Evolutionary conservation across 1,139 yeast species (phyloP), one percentile per base, ranked within the genome.

Genomic region (Protomyces macrosporus): DNA sequence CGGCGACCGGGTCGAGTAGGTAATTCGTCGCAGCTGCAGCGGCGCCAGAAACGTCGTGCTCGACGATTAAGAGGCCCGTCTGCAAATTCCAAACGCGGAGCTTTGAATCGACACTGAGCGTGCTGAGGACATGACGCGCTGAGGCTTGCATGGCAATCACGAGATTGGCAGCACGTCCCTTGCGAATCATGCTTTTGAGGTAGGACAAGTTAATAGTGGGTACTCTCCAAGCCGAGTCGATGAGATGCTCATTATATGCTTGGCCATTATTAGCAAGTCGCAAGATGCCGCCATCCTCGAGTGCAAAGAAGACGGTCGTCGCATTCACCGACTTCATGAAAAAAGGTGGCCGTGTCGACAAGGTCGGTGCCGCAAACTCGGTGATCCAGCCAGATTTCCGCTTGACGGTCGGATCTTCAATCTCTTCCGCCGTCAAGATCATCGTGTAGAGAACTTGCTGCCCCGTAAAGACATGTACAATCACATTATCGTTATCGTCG

Each of bases 221-320:
- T 23, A 23, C 23, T 23, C 23, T 23, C 23, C 23, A 23, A 23
- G 23, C 23, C 23, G 63, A 57, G 50, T 64, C 66, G 14, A 55
- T 63, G 16, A 63, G 57, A 42, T 56, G 60, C 51, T 64, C 66
- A 16, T 51, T 55, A 45, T 56, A 64, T 39, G 59, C 66, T 16
- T 50, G 53, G 32, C 61, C 62, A 50, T 55, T 62, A 36, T 52
- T 39, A 33, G 55, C 33, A n/a, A 64, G 54, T 16, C 61, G 58
- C 45, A 64, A 36, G 23, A 64, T 42, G 1, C 65, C 65, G 12
- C 66, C 66, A 42, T 64, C 65, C 36, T 64, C 55, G 7, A 64
- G 54, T 12, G 66, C 32, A 34, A 64, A 61, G 37, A 64, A 40
- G 16, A 64, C 53, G 40, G 35, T 55, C 7, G 53, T 53, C 14